phyloP scores from a whole-genome alignment of 1,284 basidiomycete species.

The Inonotus hispidus region DNA sequence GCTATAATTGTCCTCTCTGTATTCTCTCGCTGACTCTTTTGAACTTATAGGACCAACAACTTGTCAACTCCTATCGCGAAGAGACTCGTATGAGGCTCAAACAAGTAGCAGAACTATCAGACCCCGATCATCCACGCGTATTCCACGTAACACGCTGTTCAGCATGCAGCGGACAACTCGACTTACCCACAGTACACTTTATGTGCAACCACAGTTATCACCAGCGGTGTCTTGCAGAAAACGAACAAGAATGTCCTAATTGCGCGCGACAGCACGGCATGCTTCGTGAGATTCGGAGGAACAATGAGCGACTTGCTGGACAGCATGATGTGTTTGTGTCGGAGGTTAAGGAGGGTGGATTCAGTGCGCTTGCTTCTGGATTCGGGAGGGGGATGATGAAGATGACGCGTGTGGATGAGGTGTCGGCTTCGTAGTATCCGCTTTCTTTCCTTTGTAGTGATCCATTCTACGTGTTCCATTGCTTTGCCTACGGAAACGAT shows the following conservation, averaged over 20 bases:
- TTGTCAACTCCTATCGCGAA: conserved; percentile 80
- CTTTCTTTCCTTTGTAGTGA: neutral
- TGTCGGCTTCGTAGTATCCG: conserved; percentile 7
- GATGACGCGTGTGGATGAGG: conserved; percentile 13
- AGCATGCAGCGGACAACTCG: conserved; percentile 81
- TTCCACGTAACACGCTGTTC: conserved; percentile 94
- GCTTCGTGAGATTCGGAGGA: conserved; percentile 80
- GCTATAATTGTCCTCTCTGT: conserved; percentile 6
- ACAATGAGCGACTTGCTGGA: conserved; percentile 77
- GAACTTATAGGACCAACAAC: conserved; percentile 64
- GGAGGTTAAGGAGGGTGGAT: conserved; percentile 83
- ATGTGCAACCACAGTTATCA: conserved; percentile 99
- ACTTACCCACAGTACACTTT: conserved; percentile 92
- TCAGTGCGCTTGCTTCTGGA: conserved; percentile 73
- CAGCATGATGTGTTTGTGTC: conserved; percentile 86
- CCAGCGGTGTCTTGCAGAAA: conserved; percentile 80
- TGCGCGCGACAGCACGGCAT: conserved; percentile 87
- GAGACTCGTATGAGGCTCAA: conserved; percentile 81
- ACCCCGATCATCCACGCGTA: conserved; percentile 73
- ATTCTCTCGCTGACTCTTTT: conserved; percentile 6
- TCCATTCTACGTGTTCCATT: neutral
- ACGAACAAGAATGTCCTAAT: conserved; percentile 84
- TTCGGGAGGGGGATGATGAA: conserved; percentile 70
- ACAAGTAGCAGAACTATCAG: conserved; percentile 77
- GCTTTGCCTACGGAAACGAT: neutral